Evolutionary conservation across 768 basidiomycete species (phyloP), one percentile per base, ranked within the genome.

Genomic region (Suillus tomentosus): DNA sequence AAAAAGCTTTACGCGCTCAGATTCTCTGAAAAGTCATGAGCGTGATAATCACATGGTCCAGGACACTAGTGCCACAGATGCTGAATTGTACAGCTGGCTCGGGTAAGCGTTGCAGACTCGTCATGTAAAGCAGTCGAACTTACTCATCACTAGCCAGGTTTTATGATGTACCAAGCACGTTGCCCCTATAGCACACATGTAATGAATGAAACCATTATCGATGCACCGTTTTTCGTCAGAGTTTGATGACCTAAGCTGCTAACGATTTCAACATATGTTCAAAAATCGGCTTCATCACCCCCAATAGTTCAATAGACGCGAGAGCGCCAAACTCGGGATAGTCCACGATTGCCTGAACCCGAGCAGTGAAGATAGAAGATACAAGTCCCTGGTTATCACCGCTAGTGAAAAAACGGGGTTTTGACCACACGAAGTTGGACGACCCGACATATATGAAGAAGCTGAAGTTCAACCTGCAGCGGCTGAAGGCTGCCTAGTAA

Each of bases 1-100:
- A 1, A 71, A 53, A 27, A 48, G 63, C 10, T 73, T 73, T 60
- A 73, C 72, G 11, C 73, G 72, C 3, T 27, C 47, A 53, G 72
- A 75, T 45, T 73, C 37, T 60, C 51, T 62, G 59, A 59, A 3
- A 1, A 22, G 40, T 2, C 74, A 73, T n/a, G 15, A 73, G 13
- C 61, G 4, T 36, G 31, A 7, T 7, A 45, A 62, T n/a, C 72
- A 73, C 55, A 0, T 10, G 8, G 48, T 3, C 36, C 17, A 31
- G 37, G 34, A 27, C 15, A 19, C 9, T 14, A 17, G 22, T 14
- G 24, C 15, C 17, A n/a, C 2, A 27, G 3, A 40, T 24, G 10
- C 50, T 57, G 11, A 42, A 42, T 13, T 19, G 24, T 11, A 27
- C 24, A 42, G 14, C 56, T 42, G 11, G 3, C 15, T 7, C 2